Percentiles rank a stretch among this genome's conserved stretches.
phyloP scores from a whole-genome alignment of 176 grass and related monocot genomes.

The Typha latifolia region DNA sequence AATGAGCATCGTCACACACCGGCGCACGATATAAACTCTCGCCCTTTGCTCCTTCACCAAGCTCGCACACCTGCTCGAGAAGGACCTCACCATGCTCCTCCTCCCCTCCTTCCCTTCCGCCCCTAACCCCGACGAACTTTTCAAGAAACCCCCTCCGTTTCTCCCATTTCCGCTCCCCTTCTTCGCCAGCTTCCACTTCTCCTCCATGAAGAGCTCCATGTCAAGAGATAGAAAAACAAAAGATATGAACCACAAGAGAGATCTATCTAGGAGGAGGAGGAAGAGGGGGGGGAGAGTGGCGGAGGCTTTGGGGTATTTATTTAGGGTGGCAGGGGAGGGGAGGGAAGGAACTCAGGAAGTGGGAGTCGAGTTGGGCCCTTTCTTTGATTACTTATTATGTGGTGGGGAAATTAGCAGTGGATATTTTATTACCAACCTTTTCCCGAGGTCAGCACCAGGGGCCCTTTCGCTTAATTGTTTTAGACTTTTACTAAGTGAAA shows the following conservation, averaged over 20 bases:
- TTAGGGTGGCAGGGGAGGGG: background rate
- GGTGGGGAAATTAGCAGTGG: no score
- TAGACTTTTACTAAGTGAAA: no score
- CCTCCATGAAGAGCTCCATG: constrained; percentile 58
- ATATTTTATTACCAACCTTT: no score
- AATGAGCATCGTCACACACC: constrained; percentile 81
- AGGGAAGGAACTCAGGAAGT: background rate
- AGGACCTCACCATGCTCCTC: constrained; percentile 32
- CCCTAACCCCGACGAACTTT: constrained; percentile 12
- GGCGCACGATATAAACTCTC: constrained; percentile 89
- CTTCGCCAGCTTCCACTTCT: constrained; percentile 63
- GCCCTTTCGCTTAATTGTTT: no score
- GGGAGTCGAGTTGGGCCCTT: no score
- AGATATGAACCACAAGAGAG: background rate
- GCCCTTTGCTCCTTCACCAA: constrained; percentile 85
- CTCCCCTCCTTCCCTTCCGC: constrained; percentile 1
- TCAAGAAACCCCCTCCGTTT: constrained; percentile 22
- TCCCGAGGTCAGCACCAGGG: no score
- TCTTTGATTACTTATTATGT: no score
- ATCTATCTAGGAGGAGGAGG: background rate
- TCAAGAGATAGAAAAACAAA: no score
- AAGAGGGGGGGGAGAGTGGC: background rate
- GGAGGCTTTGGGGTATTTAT: background rate
- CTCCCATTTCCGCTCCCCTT: constrained; percentile 30
- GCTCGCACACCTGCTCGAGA: constrained; percentile 63